Percentiles rank a stretch among this genome's conserved stretches.
phyloP scores from a whole-genome alignment of 2,329 filamentous ascomycete species.

The Fusarium abutilonis region DNA sequence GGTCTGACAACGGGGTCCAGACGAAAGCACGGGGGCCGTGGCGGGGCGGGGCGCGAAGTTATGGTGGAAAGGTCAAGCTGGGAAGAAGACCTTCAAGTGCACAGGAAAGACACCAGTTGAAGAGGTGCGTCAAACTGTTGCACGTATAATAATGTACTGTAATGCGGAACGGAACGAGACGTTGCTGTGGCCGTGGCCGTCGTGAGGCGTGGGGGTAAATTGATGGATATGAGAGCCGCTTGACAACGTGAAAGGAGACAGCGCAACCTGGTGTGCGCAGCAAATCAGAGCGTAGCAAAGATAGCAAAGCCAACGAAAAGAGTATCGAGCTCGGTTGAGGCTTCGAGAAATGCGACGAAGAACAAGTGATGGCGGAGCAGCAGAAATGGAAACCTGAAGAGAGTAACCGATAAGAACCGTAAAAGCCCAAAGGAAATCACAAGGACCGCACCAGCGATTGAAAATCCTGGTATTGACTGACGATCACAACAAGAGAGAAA shows the following conservation, averaged over 20 bases:
- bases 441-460: conserved; percentile 26
- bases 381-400: conserved; percentile 1
- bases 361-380: conserved; percentile 4
- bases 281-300: conserved; percentile 6
- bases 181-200: conserved; percentile 1
- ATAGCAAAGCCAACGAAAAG: conserved; percentile 5
- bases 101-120: conserved; percentile 4
- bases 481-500: conserved; percentile 7
- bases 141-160: neutral
- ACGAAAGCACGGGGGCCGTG: conserved; percentile 14
- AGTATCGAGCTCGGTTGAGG: neutral
- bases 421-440: conserved; percentile 31
- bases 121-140: conserved; percentile 1
- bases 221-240: conserved; percentile 21
- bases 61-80: conserved; percentile 24
- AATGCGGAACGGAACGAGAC: conserved; percentile 9
- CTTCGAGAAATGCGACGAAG: conserved; percentile 6
- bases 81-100: neutral
- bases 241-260: conserved; percentile 6
- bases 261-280: conserved; percentile 3
- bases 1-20: conserved; percentile 32
- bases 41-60: conserved; percentile 10
- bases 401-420: conserved; percentile 20
- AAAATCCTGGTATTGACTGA: conserved; percentile 16
- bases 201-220: conserved; percentile 23